Evolutionary conservation across 805 yeast genomes (phyloP).

Genomic region (Allodekkera sacchari): DNA sequence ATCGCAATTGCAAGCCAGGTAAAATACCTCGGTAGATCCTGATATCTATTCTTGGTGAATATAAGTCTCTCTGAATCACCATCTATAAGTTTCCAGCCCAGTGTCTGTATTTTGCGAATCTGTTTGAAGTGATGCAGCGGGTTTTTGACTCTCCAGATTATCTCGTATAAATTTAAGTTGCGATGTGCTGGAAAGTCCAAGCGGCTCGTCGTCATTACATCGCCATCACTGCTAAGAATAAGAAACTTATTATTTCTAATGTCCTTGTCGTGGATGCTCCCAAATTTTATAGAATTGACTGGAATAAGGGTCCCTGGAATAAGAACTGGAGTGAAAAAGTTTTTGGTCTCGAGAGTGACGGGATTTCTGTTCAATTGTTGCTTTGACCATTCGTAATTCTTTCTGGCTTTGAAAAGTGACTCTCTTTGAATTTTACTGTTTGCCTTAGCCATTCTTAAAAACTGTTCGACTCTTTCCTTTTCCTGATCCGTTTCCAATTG

Average conservation of each 20-base stretch:
- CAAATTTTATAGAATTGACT: too few species aligned
- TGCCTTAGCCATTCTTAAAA: conserved; percentile 35
- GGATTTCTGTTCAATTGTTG: conserved; percentile 26
- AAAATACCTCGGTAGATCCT: too few species aligned
- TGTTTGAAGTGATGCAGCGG: not conserved
- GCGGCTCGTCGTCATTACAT: too few species aligned
- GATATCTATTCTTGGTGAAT: conserved; percentile 29
- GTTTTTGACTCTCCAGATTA: too few species aligned
- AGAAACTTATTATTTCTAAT: too few species aligned
- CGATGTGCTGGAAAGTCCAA: too few species aligned
- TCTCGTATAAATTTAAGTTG: too few species aligned
- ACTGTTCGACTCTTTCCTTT: conserved; percentile 27
- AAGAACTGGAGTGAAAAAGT: conserved; percentile 39
- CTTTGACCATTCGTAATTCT: conserved; percentile 46
- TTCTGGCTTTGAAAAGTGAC: conserved; percentile 35
- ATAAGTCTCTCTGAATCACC: conserved; percentile 34
- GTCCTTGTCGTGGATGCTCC: too few species aligned
- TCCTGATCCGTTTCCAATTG: conserved; percentile 3
- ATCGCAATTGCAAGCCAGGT: too few species aligned
- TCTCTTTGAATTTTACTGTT: conserved; percentile 33
- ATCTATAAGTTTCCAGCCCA: conserved; percentile 50
- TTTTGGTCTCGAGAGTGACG: conserved; percentile 31
- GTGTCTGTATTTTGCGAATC: conserved; percentile 29
- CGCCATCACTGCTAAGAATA: too few species aligned
- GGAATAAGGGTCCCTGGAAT: conserved; percentile 23